phyloP scores from a whole-genome alignment of 169 alveolate genomes.

The Cryptosporidium parvum region DNA sequence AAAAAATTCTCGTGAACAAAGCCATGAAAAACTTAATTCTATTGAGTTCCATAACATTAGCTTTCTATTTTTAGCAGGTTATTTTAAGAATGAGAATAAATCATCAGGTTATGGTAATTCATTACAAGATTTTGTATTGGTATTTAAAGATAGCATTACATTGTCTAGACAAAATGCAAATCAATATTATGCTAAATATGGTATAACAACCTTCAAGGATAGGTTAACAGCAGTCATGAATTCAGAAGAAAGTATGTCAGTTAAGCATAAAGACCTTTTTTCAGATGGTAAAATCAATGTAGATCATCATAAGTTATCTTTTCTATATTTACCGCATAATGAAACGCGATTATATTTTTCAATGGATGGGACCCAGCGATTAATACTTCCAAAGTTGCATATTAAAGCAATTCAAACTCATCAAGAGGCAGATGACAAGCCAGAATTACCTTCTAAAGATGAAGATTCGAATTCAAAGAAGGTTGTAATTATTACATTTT shows the following conservation, averaged over 20 bases:
- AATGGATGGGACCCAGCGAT: background rate
- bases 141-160: constrained; percentile 40
- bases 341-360: constrained; percentile 38
- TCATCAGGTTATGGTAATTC: background rate
- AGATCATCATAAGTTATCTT: constrained; percentile 38
- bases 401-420: constrained; percentile 70
- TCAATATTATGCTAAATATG: constrained; percentile 64
- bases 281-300: constrained; percentile 19
- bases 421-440: constrained; percentile 45
- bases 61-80: constrained; percentile 53
- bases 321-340: constrained; percentile 51
- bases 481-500: constrained; percentile 18
- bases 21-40: background rate
- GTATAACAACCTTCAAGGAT: constrained; percentile 60
- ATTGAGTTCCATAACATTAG: constrained; percentile 20
- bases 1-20: background rate
- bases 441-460: constrained; percentile 39
- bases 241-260: background rate
- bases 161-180: constrained; percentile 49
- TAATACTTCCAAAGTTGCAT: constrained; percentile 54
- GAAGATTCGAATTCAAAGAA: constrained; percentile 16
- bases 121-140: constrained; percentile 5
- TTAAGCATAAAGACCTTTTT: background rate
- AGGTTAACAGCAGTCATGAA: constrained; percentile 12
- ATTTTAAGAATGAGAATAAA: background rate